Evolutionary conservation across 257 asterid genomes (phyloP).

Genomic region (Mitragyna speciosa): DNA sequence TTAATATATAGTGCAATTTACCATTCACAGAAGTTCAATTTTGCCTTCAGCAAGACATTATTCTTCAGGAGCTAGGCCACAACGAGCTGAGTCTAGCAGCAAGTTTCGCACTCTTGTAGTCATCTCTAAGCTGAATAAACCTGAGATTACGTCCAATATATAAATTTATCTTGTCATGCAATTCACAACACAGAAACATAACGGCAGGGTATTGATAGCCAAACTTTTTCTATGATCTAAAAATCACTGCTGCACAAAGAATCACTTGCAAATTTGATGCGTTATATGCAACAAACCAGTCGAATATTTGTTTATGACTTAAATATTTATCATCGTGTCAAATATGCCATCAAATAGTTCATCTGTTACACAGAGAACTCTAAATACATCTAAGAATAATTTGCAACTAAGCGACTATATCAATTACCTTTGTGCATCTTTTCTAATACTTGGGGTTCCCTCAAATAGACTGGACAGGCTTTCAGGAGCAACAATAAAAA

Average conservation of each 20-base stretch:
- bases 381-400: background rate
- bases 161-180: background rate
- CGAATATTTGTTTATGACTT: background rate
- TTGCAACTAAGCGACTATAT: background rate
- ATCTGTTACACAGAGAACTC: background rate
- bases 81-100: constrained; percentile 81
- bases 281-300: background rate
- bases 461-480: constrained; percentile 86
- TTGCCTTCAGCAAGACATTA: constrained; percentile 2
- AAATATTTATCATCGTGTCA: background rate
- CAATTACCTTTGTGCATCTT: constrained; percentile 91
- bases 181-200: background rate
- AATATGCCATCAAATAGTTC: background rate
- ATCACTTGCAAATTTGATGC: background rate
- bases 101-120: constrained; percentile 95
- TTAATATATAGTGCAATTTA: background rate
- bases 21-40: background rate
- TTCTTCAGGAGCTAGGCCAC: constrained; percentile 39
- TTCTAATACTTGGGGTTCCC: constrained; percentile 98
- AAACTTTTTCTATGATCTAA: background rate
- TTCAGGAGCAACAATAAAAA: constrained; percentile 88
- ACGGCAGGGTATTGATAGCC: background rate
- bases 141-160: constrained; percentile 46
- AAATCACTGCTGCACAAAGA: background rate
- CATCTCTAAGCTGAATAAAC: constrained; percentile 96